phyloP scores from a whole-genome alignment of 1,284 basidiomycete genomes.

The Melampsora americana region DNA sequence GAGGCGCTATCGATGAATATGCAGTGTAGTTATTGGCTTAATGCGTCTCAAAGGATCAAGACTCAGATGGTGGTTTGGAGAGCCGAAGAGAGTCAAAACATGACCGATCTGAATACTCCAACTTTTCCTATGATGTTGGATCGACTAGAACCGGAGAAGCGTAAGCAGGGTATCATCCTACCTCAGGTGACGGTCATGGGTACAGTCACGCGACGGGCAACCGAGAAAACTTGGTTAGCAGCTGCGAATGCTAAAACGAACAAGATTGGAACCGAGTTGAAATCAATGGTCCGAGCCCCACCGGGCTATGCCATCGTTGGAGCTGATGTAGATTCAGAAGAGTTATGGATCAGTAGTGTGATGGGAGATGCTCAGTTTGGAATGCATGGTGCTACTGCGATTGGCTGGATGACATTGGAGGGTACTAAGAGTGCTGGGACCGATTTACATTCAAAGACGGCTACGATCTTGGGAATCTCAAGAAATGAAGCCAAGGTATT shows the following conservation, averaged over 20 bases:
- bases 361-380: slow-evolving; percentile 99
- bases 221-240: slow-evolving; percentile 97
- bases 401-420: slow-evolving; percentile 99
- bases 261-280: slow-evolving; percentile 93
- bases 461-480: slow-evolving; percentile 84
- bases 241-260: slow-evolving; percentile 98
- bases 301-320: slow-evolving; percentile 91
- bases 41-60: slow-evolving; percentile 81
- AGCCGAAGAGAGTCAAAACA: slow-evolving; percentile 58
- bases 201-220: slow-evolving; percentile 92
- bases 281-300: slow-evolving; percentile 93
- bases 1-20: slow-evolving; percentile 88
- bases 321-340: slow-evolving; percentile 97
- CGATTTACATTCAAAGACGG: slow-evolving; percentile 95
- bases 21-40: slow-evolving; percentile 97
- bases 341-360: slow-evolving; percentile 97
- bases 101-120: slow-evolving; percentile 32
- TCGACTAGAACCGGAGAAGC: slow-evolving; percentile 50
- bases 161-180: slow-evolving; percentile 82
- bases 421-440: slow-evolving; percentile 96
- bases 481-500: slow-evolving; percentile 97
- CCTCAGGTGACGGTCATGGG: slow-evolving; percentile 98
- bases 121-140: slow-evolving; percentile 34
- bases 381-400: slow-evolving; percentile 89
- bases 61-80: slow-evolving; percentile 90